Conservation (phyloP, 768 basidiomycete genomes). For the Neoboletus brunneissimus region DNA sequence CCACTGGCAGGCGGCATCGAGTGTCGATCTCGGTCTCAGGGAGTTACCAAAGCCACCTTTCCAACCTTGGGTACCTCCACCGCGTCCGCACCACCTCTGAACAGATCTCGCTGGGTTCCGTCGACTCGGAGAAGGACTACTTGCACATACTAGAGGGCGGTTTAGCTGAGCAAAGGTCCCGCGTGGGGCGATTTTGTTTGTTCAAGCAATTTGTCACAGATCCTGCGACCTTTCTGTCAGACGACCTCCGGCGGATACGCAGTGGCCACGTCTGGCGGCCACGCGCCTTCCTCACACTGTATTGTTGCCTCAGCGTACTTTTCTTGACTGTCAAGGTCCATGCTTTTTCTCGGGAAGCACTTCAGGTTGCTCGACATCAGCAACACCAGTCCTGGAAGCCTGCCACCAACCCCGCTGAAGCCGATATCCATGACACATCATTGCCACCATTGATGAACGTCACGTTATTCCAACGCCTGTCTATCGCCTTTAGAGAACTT, state of each 20-base stretch:
- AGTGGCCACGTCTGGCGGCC: constrained; percentile 25
- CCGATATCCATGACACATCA: neutral
- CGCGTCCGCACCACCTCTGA: constrained; percentile 34
- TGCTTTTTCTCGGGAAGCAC: constrained; percentile 1
- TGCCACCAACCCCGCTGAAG: neutral
- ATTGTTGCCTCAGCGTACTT: constrained; percentile 42
- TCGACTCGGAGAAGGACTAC: constrained; percentile 7
- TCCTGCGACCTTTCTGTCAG: constrained; percentile 22
- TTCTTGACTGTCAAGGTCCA: constrained; percentile 36
- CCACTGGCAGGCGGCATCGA: constrained; percentile 13
- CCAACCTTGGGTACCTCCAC: constrained; percentile 40
- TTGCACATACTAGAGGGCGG: constrained; percentile 17
- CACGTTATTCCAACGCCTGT: constrained; percentile 34
- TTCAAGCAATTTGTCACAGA: constrained; percentile 27
- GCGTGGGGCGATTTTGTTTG: constrained; percentile 23
- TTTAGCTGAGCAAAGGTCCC: constrained; percentile 13
- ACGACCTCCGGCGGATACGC: constrained; percentile 26
- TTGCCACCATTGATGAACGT: constrained; percentile 27
- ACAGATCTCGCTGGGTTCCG: constrained; percentile 12
- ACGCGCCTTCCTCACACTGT: constrained; percentile 36
- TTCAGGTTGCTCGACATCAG: neutral
- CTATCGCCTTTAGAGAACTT: constrained; percentile 35
- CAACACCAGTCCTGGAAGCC: neutral
- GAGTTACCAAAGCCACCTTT: constrained; percentile 47
- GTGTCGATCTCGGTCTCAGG: constrained; percentile 35